Evolutionary conservation across 2,329 filamentous ascomycete species (phyloP), one percentile per base, ranked within the genome.

Genomic region (Trichoderma lentiforme): DNA sequence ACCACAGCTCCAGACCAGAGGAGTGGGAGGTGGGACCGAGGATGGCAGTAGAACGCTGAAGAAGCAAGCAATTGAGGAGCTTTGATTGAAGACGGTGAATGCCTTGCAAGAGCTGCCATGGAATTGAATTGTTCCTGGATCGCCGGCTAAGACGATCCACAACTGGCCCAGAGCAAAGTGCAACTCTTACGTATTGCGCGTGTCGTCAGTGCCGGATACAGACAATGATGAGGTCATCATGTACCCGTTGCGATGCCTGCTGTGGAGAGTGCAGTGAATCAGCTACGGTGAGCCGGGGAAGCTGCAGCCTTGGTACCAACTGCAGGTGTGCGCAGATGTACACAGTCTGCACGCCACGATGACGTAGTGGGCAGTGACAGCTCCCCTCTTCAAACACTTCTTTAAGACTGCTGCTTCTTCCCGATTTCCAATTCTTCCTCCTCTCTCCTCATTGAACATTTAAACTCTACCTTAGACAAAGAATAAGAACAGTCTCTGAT

Each of bases 291-390:
- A 43, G 32, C 51, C 24, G 57, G 36, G 39, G 67, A 70, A 70
- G 39, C 67, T n/a, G 18, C 34, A 47, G 39, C 60, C 36, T 56
- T 39, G 67, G 58, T 57, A 64, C 68, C 8, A 28, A 28, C 61
- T 66, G 51, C 61, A 15, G 43, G 39, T 28, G 63, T 34, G 28
- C 57, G 57, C 57, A 34, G 57, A 60, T 7, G 57, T 61, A 63
- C 70, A 56, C 32, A 28, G 53, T 34, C 32, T 21, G 71, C 67
- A 71, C 67, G 65, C 70, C 71, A 73, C 73, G 68, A 74, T 74
- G 73, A 74, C 73, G 73, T 74, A 74, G 72, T 39, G 28, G 66
- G 72, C 51, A 43, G 53, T 70, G 53, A 66, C 71, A 70, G 63
- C 51, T 65, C 61, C 69, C 61, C 62, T 66, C 61, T 34, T 47